Percentiles rank a stretch among this genome's conserved stretches.
These are phyloP conservation scores for Phytophthora constricta DNA, from an alignment of 352 stramenopile genomes.

Conservation along the genomic window DNA sequence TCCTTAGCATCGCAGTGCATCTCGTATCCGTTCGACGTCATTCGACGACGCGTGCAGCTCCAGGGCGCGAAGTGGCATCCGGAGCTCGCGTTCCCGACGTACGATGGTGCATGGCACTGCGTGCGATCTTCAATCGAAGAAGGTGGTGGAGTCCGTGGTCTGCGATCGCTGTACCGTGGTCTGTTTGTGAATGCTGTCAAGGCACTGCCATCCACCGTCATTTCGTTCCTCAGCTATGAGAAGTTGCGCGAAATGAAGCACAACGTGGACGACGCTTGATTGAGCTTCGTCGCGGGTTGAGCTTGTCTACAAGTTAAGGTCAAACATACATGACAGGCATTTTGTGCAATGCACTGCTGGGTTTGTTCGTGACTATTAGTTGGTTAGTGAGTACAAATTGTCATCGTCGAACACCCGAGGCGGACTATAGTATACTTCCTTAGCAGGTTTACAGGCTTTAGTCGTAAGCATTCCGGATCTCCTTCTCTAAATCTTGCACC, in stretches of 20 bases:
- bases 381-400: background rate
- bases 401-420: background rate
- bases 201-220: slow-evolving; percentile 68
- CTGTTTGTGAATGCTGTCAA: slow-evolving; percentile 80
- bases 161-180: slow-evolving; percentile 74
- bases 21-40: slow-evolving; percentile 84
- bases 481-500: slow-evolving; percentile 74
- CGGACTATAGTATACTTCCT: slow-evolving; percentile 3
- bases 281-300: too few relatives aligned
- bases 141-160: slow-evolving; percentile 28
- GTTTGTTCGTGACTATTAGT: slow-evolving; percentile 3
- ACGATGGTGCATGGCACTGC: slow-evolving; percentile 78
- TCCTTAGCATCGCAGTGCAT: slow-evolving; percentile 76
- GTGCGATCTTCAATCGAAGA: slow-evolving; percentile 57
- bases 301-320: too few relatives aligned
- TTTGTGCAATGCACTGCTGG: background rate
- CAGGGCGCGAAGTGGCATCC: slow-evolving; percentile 69
- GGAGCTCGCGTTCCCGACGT: slow-evolving; percentile 68
- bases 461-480: slow-evolving; percentile 45
- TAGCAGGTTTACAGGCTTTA: background rate
- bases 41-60: slow-evolving; percentile 81
- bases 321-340: too few relatives aligned
- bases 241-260: slow-evolving; percentile 70
- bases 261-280: slow-evolving; percentile 41
- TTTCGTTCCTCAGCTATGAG: slow-evolving; percentile 86